These are phyloP conservation scores for Rostrohypoxylon terebratum DNA, from an alignment of 495 filamentous ascomycete species.

Conservation along the genomic window DNA sequence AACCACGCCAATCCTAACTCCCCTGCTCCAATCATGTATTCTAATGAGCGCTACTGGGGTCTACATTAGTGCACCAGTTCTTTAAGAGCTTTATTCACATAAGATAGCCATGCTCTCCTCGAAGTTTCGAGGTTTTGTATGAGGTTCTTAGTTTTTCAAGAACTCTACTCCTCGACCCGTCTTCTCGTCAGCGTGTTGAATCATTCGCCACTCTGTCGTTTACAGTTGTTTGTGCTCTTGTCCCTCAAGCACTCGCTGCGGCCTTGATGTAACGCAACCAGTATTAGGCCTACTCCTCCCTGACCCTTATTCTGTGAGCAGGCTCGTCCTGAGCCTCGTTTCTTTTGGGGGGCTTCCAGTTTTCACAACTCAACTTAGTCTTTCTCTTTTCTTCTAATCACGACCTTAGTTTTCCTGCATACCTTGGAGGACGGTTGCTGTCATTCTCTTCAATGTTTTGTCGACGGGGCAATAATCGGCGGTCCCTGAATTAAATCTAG, in stretches of 20 bases:
- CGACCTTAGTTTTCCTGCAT: not conserved
- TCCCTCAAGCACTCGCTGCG: not conserved
- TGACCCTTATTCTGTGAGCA: not conserved
- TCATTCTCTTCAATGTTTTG: not conserved
- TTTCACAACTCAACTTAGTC: not conserved
- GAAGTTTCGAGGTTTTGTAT: not conserved
- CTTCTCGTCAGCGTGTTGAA: slow-evolving; percentile 12
- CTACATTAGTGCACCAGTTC: not conserved
- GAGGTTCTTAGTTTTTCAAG: not conserved
- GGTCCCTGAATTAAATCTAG: not conserved
- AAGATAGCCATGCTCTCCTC: slow-evolving; percentile 9
- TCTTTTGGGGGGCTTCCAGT: not conserved
- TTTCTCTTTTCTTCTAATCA: not conserved
- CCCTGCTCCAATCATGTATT: slow-evolving; percentile 11
- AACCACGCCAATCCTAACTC: slow-evolving; percentile 16
- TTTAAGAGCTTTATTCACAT: slow-evolving; percentile 15
- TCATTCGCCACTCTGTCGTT: not conserved
- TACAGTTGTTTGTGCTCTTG: not conserved
- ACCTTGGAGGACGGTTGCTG: not conserved
- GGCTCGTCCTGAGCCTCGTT: slow-evolving; percentile 10
- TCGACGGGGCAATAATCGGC: not conserved
- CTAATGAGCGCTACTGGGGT: slow-evolving; percentile 19
- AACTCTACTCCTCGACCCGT: not conserved
- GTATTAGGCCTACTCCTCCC: not conserved
- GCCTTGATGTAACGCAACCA: slow-evolving; percentile 6